A percentile compares a stretch with the other conserved stretches of the same genome.
These are phyloP conservation scores for Tricholoma terreum DNA, from an alignment of 768 basidiomycete species.

Conservation along the genomic window DNA sequence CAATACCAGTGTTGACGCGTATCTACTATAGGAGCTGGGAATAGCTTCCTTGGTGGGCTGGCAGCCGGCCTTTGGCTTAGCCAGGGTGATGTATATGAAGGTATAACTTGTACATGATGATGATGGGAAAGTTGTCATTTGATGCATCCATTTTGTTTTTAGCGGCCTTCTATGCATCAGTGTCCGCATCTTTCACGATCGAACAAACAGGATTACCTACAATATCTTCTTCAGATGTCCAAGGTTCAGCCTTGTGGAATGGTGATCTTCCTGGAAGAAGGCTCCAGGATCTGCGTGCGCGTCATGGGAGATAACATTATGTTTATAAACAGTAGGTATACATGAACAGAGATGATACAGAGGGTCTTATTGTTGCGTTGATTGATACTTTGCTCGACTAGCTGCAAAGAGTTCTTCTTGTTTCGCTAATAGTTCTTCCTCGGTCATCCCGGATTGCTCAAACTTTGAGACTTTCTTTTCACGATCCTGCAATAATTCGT, in stretches of 20 bases:
- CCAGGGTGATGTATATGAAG: conserved; percentile 60
- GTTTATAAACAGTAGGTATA: conserved; percentile 29
- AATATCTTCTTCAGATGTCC: conserved; percentile 31
- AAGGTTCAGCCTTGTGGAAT: conserved; percentile 57
- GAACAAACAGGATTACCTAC: conserved; percentile 78
- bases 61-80: conserved; percentile 64
- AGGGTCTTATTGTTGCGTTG: conserved; percentile 47
- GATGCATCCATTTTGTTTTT: conserved; percentile 1
- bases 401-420: conserved; percentile 95
- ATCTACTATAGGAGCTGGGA: conserved; percentile 72
- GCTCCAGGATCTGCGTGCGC: conserved; percentile 48
- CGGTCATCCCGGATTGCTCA: conserved; percentile 83
- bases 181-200: conserved; percentile 80
- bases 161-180: conserved; percentile 73
- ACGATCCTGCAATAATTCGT: conserved; percentile 54
- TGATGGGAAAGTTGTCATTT: conserved; percentile 4
- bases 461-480: conserved; percentile 92
- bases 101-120: conserved; percentile 33
- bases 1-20: neutral
- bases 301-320: conserved; percentile 35
- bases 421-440: conserved; percentile 82
- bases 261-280: conserved; percentile 59
- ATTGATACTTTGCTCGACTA: conserved; percentile 76
- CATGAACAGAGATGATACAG: conserved; percentile 20
- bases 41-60: conserved; percentile 83